Conservation (phyloP, 352 stramenopile genomes). For the Globisporangium camurandrum region DNA sequence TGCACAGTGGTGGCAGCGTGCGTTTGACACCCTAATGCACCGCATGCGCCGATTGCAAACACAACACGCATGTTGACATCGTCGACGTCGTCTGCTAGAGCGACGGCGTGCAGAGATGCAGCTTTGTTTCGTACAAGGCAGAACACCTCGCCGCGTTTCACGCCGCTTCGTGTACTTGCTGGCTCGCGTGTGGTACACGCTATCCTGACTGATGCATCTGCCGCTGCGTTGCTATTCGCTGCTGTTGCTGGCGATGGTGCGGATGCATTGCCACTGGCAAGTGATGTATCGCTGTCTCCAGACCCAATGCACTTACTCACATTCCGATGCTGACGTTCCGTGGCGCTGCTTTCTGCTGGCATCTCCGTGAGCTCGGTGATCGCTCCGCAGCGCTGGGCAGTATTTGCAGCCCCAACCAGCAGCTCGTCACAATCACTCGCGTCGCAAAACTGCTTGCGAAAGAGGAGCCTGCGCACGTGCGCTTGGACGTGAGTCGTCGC, state of each 20-base stretch:
- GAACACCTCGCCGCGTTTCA: neutral
- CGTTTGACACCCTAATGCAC: neutral
- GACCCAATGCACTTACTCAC: too few relatives aligned
- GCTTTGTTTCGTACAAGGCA: neutral
- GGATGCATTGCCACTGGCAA: too few relatives aligned
- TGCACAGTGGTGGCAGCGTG: too few relatives aligned
- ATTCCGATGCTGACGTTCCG: neutral
- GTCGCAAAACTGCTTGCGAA: constrained; percentile 13
- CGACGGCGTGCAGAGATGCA: neutral
- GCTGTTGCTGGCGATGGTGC: neutral
- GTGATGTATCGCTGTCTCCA: too few relatives aligned
- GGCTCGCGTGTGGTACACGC: too few relatives aligned
- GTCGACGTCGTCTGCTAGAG: neutral
- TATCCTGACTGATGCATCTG: neutral
- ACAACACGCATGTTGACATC: neutral
- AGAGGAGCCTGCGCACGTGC: constrained; percentile 10
- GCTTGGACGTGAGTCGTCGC: constrained; percentile 9
- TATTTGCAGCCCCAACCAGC: neutral
- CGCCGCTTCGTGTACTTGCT: neutral
- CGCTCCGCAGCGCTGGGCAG: neutral
- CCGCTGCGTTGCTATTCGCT: neutral
- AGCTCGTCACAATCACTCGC: neutral
- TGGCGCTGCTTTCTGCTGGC: constrained; percentile 2
- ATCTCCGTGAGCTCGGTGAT: constrained; percentile 5
- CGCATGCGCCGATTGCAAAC: neutral